These are phyloP conservation scores for Babesia ovata DNA, from an alignment of 169 alveolate genomes.

Conservation along the genomic window DNA sequence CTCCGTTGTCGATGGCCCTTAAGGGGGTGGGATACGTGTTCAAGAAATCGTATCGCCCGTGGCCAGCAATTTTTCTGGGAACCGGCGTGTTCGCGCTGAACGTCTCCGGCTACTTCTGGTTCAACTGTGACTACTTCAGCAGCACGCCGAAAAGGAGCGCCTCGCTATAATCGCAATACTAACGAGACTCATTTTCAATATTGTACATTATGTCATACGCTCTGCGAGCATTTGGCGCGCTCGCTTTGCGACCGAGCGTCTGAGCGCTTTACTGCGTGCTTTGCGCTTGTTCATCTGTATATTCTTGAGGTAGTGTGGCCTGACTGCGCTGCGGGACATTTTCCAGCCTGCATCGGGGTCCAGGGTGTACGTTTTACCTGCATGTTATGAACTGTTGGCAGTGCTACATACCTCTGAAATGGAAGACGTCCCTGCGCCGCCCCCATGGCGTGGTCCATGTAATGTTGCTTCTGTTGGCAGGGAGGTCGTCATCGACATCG, in stretches of 20 bases:
- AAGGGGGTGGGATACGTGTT: conserved; percentile 19
- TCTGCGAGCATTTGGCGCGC: conserved; percentile 25
- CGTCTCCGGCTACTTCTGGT: conserved; percentile 63
- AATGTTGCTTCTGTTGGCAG: conserved; percentile 38
- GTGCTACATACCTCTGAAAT: conserved; percentile 47
- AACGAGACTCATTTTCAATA: background rate
- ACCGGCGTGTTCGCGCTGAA: conserved; percentile 48
- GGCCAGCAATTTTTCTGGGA: conserved; percentile 55
- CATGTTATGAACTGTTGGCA: background rate
- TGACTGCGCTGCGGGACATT: conserved; percentile 13
- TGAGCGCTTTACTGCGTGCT: conserved; percentile 25
- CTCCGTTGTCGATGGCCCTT: conserved; percentile 45
- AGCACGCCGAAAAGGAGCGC: background rate
- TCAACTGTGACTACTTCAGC: conserved; percentile 35
- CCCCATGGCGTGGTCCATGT: conserved; percentile 68
- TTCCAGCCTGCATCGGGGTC: conserved; percentile 55
- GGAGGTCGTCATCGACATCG: conserved; percentile 41
- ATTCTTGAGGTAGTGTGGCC: conserved; percentile 63
- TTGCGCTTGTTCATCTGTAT: conserved; percentile 59
- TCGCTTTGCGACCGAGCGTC: conserved; percentile 27
- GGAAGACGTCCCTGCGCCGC: conserved; percentile 46
- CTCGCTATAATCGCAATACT: conserved; percentile 5
- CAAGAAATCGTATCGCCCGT: conserved; percentile 41
- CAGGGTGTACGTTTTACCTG: conserved; percentile 55
- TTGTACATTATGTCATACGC: conserved; percentile 3